A percentile compares a stretch with the other conserved stretches of the same genome.
phyloP scores from a whole-genome alignment of 148 eudicot species.

The Nepenthes mirabilis region DNA sequence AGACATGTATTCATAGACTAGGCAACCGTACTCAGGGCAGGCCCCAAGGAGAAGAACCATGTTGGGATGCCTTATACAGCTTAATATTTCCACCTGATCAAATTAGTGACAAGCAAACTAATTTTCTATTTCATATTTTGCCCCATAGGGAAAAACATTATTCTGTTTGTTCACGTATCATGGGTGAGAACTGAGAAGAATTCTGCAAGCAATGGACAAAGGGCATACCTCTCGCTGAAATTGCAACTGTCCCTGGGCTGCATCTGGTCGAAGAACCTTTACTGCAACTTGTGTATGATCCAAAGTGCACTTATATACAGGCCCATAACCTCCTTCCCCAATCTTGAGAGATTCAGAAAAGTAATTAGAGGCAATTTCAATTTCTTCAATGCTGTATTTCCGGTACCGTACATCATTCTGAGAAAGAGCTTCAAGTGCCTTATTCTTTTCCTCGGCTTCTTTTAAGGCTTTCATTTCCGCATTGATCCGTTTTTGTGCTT shows the following conservation, averaged over 20 bases:
- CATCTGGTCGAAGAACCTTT: slow-evolving; percentile 11
- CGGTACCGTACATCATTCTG: slow-evolving; percentile 11
- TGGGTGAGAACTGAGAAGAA: neutral
- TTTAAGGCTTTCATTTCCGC: slow-evolving; percentile 11
- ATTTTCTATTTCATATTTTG: neutral
- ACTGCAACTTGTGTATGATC: slow-evolving; percentile 19
- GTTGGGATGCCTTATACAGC: slow-evolving; percentile 6
- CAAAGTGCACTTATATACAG: slow-evolving; percentile 14
- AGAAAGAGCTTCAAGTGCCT: slow-evolving; percentile 6
- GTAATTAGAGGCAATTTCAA: slow-evolving; percentile 12
- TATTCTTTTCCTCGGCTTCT: slow-evolving; percentile 12
- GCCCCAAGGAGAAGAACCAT: slow-evolving; percentile 7
- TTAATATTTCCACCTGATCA: slow-evolving; percentile 1
- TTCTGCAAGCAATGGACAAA: neutral
- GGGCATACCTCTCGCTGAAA: slow-evolving; percentile 13
- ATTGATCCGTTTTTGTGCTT: slow-evolving; percentile 10
- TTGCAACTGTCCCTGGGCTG: slow-evolving; percentile 18
- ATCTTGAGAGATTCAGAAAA: slow-evolving; percentile 11
- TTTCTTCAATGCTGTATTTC: slow-evolving; percentile 14
- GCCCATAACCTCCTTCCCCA: slow-evolving; percentile 22
- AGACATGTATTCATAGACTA: slow-evolving; percentile 3
- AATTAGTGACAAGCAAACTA: neutral
- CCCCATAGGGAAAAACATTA: neutral
- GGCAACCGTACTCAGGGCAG: slow-evolving; percentile 6
- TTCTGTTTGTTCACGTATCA: neutral